phyloP scores from a whole-genome alignment of 2,329 filamentous ascomycete genomes.

The Epichloe scottii region DNA sequence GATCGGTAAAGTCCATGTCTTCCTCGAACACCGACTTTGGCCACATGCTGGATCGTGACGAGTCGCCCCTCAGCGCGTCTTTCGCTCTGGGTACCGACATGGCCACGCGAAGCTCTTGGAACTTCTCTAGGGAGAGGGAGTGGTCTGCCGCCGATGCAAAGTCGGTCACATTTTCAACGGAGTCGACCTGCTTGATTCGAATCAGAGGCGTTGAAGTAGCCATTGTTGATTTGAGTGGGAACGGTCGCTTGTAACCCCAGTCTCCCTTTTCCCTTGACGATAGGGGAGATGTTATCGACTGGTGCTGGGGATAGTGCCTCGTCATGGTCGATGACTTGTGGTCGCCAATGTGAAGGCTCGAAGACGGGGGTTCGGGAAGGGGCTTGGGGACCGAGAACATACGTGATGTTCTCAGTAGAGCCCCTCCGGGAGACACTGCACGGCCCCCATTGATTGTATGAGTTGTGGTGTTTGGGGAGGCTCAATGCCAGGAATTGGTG shows the following conservation, averaged over 20 bases:
- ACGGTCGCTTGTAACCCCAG: conserved; percentile 81
- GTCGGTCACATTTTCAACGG: conserved; percentile 78
- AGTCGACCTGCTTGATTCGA: conserved; percentile 67
- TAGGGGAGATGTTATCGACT: conserved; percentile 66
- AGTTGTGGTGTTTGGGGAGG: conserved; percentile 14
- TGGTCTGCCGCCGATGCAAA: conserved; percentile 77
- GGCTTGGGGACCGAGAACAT: conserved; percentile 78
- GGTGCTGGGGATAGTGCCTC: conserved; percentile 64
- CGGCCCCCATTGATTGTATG: conserved; percentile 23
- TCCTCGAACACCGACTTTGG: conserved; percentile 48
- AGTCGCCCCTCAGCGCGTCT: conserved; percentile 7
- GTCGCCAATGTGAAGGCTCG: conserved; percentile 22
- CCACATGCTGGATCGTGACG: conserved; percentile 12
- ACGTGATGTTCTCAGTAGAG: conserved; percentile 72
- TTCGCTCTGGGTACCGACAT: conserved; percentile 40
- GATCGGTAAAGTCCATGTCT: conserved; percentile 38
- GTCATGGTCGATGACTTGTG: conserved; percentile 40
- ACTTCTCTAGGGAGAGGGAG: conserved; percentile 69
- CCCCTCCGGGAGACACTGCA: conserved; percentile 46
- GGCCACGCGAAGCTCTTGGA: conserved; percentile 67
- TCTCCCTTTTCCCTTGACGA: conserved; percentile 67
- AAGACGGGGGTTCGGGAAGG: conserved; percentile 50
- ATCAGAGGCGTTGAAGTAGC: conserved; percentile 63
- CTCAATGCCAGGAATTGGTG: conserved; percentile 16
- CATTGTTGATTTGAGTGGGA: conserved; percentile 65